Evolutionary conservation across 2,329 filamentous ascomycete genomes (phyloP).

Genomic region (Alternaria longipes): DNA sequence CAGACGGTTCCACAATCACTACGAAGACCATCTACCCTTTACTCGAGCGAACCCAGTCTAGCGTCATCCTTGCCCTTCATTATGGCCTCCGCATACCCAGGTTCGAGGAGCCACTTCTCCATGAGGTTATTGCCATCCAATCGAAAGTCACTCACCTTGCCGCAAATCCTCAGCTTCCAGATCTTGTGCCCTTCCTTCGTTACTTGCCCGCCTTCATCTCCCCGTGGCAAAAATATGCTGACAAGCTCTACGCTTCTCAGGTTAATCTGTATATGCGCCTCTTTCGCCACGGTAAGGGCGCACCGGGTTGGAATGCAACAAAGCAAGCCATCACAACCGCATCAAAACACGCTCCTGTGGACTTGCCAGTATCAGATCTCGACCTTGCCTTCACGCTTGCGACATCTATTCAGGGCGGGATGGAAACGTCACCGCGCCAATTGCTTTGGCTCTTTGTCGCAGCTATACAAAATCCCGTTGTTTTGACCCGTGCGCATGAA

Average conservation of each 20-base stretch:
- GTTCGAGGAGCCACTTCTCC: slow-evolving; percentile 14
- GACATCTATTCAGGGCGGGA: slow-evolving; percentile 20
- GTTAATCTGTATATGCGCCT: slow-evolving; percentile 18
- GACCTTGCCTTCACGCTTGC: slow-evolving; percentile 22
- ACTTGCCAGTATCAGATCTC: slow-evolving; percentile 9
- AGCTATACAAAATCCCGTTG: slow-evolving; percentile 4
- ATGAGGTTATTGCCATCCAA: slow-evolving; percentile 16
- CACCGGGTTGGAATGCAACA: slow-evolving; percentile 18
- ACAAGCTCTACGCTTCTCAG: slow-evolving; percentile 18
- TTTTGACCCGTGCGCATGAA: slow-evolving; percentile 12
- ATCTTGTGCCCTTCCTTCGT: slow-evolving; percentile 15
- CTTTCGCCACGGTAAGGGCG: slow-evolving; percentile 10
- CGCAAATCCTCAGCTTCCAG: slow-evolving; percentile 21
- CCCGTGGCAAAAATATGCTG: slow-evolving; percentile 17
- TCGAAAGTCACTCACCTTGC: slow-evolving; percentile 16
- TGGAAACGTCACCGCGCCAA: slow-evolving; percentile 22
- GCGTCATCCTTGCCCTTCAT: slow-evolving; percentile 20
- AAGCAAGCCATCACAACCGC: slow-evolving; percentile 17
- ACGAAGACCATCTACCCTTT: slow-evolving; percentile 17
- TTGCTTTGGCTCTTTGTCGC: slow-evolving; percentile 20
- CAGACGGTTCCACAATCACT: slow-evolving; percentile 9
- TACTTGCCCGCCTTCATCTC: slow-evolving; percentile 12
- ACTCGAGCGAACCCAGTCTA: slow-evolving; percentile 20
- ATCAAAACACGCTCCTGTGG: slow-evolving; percentile 8
- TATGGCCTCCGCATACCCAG: slow-evolving; percentile 19